These are phyloP conservation scores for Panicum hallii DNA, from an alignment of 202 grass and related monocot genomes.

Conservation along the genomic window DNA sequence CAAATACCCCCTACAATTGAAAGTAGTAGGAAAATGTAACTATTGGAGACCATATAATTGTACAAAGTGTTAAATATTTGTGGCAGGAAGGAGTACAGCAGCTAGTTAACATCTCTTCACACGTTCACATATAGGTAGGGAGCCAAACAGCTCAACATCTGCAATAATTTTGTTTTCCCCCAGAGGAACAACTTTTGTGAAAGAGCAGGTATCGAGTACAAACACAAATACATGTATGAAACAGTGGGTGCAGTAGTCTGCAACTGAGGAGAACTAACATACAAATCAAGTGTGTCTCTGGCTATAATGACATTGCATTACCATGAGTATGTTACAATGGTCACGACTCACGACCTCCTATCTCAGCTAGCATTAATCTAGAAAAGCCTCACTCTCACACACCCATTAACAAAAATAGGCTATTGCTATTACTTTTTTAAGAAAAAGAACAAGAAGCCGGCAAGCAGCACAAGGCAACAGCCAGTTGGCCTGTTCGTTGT, in stretches of 20 bases:
- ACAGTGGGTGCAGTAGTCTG: background rate
- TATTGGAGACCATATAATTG: too few species aligned
- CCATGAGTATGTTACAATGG: conserved; percentile 22
- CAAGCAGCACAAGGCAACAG: background rate
- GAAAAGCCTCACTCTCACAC: background rate
- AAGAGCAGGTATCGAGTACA: too few species aligned
- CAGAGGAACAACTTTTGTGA: too few species aligned
- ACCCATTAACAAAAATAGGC: background rate
- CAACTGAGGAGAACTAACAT: background rate
- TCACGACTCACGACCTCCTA: conserved; percentile 20
- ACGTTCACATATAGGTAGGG: too few species aligned
- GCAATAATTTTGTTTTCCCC: too few species aligned
- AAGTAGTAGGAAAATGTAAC: too few species aligned
- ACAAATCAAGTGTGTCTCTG: background rate
- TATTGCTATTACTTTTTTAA: background rate
- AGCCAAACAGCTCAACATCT: too few species aligned
- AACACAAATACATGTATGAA: background rate
- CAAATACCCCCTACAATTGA: too few species aligned
- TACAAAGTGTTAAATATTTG: too few species aligned
- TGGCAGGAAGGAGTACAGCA: too few species aligned
- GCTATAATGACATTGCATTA: background rate
- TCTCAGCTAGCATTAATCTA: conserved; percentile 9
- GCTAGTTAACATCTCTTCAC: too few species aligned
- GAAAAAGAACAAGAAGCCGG: conserved; percentile 1
- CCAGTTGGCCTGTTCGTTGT: background rate